phyloP scores from a whole-genome alignment of 2,329 filamentous ascomycete genomes.

The Lasiodiplodia hormozganensis region DNA sequence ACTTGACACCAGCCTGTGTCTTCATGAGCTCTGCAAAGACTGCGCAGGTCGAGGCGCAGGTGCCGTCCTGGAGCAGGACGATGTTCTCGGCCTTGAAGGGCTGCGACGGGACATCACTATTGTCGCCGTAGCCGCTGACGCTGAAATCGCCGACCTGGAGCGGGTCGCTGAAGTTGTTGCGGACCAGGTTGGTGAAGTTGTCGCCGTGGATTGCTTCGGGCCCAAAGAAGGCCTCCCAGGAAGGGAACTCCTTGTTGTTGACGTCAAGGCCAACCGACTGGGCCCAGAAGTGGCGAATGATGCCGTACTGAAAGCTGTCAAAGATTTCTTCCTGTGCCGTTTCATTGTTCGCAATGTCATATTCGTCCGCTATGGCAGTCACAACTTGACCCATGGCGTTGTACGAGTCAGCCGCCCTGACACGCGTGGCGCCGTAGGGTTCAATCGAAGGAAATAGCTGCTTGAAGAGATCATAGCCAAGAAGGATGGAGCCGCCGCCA shows the following conservation, averaged over 20 bases:
- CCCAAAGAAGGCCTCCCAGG: conserved; percentile 47
- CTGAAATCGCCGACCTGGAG: conserved; percentile 36
- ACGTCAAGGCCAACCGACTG: conserved; percentile 41
- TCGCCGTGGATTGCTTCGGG: conserved; percentile 43
- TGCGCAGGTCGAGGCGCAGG: conserved; percentile 56
- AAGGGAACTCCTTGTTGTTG: conserved; percentile 39
- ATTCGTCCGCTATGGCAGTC: conserved; percentile 38
- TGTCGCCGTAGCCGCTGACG: conserved; percentile 42
- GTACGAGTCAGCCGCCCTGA: conserved; percentile 53
- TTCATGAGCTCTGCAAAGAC: conserved; percentile 55
- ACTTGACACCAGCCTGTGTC: conserved; percentile 52
- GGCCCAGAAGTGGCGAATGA: conserved; percentile 41
- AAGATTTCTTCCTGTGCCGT: conserved; percentile 39
- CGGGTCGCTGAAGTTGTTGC: conserved; percentile 33
- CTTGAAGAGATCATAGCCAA: conserved; percentile 56
- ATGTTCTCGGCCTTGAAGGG: conserved; percentile 50
- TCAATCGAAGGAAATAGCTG: conserved; percentile 59
- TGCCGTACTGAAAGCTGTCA: conserved; percentile 30
- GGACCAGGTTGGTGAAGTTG: conserved; percentile 44
- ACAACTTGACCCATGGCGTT: conserved; percentile 40
- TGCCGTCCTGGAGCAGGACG: conserved; percentile 52
- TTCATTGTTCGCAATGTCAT: conserved; percentile 31
- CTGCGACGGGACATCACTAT: conserved; percentile 38
- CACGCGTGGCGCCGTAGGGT: conserved; percentile 55
- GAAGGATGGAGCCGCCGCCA: conserved; percentile 58